Conservation (phyloP, 2,329 filamentous ascomycete genomes). For the Xylaria sp. region DNA sequence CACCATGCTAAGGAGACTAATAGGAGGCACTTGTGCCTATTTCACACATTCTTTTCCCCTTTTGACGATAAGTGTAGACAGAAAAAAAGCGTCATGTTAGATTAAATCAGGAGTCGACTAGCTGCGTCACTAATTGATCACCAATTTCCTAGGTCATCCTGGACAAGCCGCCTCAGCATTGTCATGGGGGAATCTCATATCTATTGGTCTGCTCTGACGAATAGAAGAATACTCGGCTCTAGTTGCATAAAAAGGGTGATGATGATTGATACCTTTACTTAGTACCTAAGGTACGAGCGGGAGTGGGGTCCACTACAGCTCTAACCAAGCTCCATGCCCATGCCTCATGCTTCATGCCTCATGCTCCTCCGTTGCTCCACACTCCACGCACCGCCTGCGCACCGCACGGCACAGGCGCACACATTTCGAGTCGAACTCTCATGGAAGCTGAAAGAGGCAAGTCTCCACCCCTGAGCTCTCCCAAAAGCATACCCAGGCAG, state of each 20-base stretch:
- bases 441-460: constrained; percentile 1
- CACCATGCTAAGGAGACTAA: background rate
- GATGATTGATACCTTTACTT: too few species aligned
- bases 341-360: constrained; percentile 6
- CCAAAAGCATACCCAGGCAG: background rate
- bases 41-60: background rate
- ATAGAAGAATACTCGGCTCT: constrained; percentile 15
- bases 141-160: background rate
- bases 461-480: background rate
- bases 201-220: constrained; percentile 1
- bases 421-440: constrained; percentile 1
- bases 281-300: background rate
- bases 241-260: constrained; percentile 8
- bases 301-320: background rate
- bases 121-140: constrained; percentile 4
- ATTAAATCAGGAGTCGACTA: constrained; percentile 12
- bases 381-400: constrained; percentile 3
- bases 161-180: background rate
- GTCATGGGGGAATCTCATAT: background rate
- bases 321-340: constrained; percentile 10
- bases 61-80: constrained; percentile 3
- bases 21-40: background rate
- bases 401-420: background rate
- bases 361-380: constrained; percentile 1
- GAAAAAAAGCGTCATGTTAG: background rate